Evolutionary conservation across 148 eudicot genomes (phyloP).

Genomic region (Vaccinium myrtillus): DNA sequence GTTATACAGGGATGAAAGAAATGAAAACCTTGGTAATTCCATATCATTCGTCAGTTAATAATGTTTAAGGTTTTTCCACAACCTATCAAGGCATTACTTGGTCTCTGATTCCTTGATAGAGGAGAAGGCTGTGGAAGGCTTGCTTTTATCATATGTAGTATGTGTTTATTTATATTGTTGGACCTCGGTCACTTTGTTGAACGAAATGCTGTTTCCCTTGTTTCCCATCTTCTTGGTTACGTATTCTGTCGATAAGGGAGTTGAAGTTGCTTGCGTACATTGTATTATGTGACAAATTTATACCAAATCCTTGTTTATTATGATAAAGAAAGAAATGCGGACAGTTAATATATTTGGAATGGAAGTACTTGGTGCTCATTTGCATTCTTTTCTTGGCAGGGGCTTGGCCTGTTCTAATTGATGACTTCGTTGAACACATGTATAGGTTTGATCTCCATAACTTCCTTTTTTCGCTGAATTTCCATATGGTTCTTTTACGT

Average conservation of each 20-base stretch:
- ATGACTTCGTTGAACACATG: slow-evolving; percentile 46
- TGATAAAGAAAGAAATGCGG: background rate
- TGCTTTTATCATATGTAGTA: background rate
- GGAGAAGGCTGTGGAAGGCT: background rate
- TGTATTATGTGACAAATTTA: background rate
- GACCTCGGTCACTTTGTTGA: background rate
- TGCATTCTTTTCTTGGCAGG: slow-evolving; percentile 39
- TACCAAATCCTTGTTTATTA: background rate
- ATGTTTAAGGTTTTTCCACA: background rate
- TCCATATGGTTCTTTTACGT: background rate
- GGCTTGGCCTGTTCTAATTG: slow-evolving; percentile 92
- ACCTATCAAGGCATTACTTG: background rate
- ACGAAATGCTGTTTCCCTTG: background rate
- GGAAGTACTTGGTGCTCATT: background rate
- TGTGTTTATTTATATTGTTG: background rate
- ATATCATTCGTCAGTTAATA: too few species aligned
- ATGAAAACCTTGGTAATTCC: too few species aligned
- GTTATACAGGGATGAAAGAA: too few species aligned
- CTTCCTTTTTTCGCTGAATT: background rate
- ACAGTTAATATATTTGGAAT: background rate
- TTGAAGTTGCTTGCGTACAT: slow-evolving; percentile 1
- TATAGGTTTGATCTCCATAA: slow-evolving; percentile 13
- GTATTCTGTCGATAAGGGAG: background rate
- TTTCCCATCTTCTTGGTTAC: background rate
- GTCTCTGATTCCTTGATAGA: background rate